Conservation (phyloP, 495 filamentous ascomycete species). For the Daldinia bambusicola region DNA sequence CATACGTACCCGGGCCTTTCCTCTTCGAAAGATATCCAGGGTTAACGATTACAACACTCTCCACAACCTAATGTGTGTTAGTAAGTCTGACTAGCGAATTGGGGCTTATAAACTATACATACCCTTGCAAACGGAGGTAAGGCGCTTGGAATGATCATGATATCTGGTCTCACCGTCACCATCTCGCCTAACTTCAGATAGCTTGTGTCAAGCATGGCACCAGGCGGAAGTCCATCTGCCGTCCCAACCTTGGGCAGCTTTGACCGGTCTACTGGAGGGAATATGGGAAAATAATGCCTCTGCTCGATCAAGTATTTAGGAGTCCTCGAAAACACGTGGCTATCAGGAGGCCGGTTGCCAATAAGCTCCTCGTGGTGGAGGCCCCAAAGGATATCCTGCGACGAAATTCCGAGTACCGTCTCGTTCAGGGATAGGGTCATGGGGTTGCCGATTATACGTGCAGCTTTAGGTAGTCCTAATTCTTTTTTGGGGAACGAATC, state of each 20-base stretch:
- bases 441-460: slow-evolving; percentile 83
- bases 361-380: slow-evolving; percentile 80
- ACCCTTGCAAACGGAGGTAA: slow-evolving; percentile 90
- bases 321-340: slow-evolving; percentile 71
- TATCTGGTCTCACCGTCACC: slow-evolving; percentile 83
- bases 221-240: slow-evolving; percentile 68
- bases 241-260: slow-evolving; percentile 71
- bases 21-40: slow-evolving; percentile 87
- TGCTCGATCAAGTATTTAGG: slow-evolving; percentile 84
- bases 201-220: slow-evolving; percentile 79
- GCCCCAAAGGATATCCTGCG: slow-evolving; percentile 84
- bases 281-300: slow-evolving; percentile 88
- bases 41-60: slow-evolving; percentile 87
- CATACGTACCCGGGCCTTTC: slow-evolving; percentile 81
- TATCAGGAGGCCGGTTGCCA: slow-evolving; percentile 60
- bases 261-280: slow-evolving; percentile 76
- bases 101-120: slow-evolving; percentile 39
- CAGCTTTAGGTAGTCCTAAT: slow-evolving; percentile 77
- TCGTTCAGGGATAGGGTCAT: slow-evolving; percentile 90
- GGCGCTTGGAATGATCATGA: slow-evolving; percentile 84
- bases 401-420: slow-evolving; percentile 77
- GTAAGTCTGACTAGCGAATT: background rate
- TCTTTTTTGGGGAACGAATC: slow-evolving; percentile 77
- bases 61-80: slow-evolving; percentile 71
- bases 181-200: slow-evolving; percentile 93